phyloP scores from a whole-genome alignment of 495 filamentous ascomycete species.

The Penicillium cataractarum region DNA sequence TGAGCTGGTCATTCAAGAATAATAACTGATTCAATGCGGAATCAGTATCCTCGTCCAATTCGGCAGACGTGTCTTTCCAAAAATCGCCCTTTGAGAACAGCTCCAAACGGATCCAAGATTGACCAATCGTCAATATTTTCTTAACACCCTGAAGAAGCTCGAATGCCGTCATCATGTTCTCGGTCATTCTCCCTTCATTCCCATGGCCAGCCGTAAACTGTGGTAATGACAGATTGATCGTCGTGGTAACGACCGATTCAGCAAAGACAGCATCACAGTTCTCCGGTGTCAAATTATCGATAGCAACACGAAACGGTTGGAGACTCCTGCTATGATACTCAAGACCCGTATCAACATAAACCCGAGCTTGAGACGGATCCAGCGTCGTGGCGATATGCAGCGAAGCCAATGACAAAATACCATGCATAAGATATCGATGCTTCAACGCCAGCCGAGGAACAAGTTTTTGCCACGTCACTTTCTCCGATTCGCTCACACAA shows the following conservation, averaged over 20 bases:
- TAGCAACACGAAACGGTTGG: constrained; percentile 43
- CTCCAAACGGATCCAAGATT: constrained; percentile 29
- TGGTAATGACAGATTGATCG: constrained; percentile 45
- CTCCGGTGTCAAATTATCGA: constrained; percentile 42
- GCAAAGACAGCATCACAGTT: constrained; percentile 52
- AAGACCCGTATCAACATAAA: constrained; percentile 47
- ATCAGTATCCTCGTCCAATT: constrained; percentile 24
- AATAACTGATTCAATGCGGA: constrained; percentile 22
- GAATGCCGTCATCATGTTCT: constrained; percentile 32
- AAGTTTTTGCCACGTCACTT: constrained; percentile 32
- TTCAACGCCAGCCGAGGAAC: constrained; percentile 47
- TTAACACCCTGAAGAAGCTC: constrained; percentile 37
- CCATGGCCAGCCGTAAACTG: constrained; percentile 30
- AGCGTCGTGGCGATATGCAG: constrained; percentile 49
- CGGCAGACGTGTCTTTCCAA: constrained; percentile 16
- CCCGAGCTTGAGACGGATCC: constrained; percentile 31
- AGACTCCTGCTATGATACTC: constrained; percentile 50
- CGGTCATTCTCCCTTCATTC: constrained; percentile 27
- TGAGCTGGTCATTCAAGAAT: constrained; percentile 24
- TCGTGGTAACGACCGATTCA: constrained; percentile 51
- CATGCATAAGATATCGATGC: constrained; percentile 54
- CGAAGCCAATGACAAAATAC: constrained; percentile 54
- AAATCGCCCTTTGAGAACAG: constrained; percentile 28
- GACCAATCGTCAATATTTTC: constrained; percentile 30
- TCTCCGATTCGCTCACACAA: constrained; percentile 28